Evolutionary conservation across 2,329 filamentous ascomycete genomes (phyloP), one percentile per base, ranked within the genome.

Genomic region (Coniochaeta sp.): DNA sequence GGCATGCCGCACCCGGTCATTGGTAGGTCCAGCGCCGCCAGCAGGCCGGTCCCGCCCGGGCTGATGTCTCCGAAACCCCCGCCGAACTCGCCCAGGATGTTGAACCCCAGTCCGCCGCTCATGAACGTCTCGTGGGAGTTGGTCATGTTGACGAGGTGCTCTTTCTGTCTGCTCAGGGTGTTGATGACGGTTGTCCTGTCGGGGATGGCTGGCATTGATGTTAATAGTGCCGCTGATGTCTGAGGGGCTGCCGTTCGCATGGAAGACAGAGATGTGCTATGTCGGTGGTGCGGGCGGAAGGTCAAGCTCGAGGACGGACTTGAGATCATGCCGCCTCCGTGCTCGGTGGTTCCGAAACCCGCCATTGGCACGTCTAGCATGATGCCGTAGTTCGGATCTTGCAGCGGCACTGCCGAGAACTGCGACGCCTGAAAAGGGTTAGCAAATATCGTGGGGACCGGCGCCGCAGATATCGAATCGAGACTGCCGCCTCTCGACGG

Each of bases 191-290:
- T 66, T 54, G 70, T 58, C 49, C 66, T 60, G 53, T 64, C 63
- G 49, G 70, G 64, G 53, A 73, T 60, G 54, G 72, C 61, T 55
- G 70, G 61, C 52, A 73, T 63, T 57, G 72, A 60, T 59, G 71
- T 72, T 64, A 77, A 69, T 69, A 79, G 59, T 66, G 71, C 69
- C 65, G 77, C 76, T 66, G 70, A 69, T 58, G 69, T 20, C 28
- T 57, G 68, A 66, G 73, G 70, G 63, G 71, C 67, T 62, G 71
- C 67, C 50, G 64, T 63, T 55, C 64, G 57, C 58, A 72, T 69
- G 54, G 76, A 74, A 62, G 74, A 63, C 56, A 54, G 70, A 69
- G 40, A 66, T 62, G 40, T 69, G 33, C 33, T 38, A 7, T 38
- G 67, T 52, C 69, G 64, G 42, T 64, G 61, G 32, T 65, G 65